These are phyloP conservation scores for Jimgerdemannia lactiflua DNA, from an alignment of 192 early-diverging fungal genomes.

Conservation along the genomic window DNA sequence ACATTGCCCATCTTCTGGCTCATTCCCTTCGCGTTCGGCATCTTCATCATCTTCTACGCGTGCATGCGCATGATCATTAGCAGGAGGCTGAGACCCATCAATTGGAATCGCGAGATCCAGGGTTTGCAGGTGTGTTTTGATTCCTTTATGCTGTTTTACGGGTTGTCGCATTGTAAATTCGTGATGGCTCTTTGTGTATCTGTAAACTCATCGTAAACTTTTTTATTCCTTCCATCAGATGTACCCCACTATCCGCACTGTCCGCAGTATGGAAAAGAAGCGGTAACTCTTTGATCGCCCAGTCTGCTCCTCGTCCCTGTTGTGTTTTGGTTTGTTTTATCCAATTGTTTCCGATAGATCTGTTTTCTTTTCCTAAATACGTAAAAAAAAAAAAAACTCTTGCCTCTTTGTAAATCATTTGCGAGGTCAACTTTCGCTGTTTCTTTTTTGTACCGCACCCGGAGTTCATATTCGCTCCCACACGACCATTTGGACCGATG, in stretches of 20 bases:
- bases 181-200: not conserved
- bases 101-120: constrained; percentile 70
- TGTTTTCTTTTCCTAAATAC: not conserved
- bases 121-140: constrained; percentile 54
- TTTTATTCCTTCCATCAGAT: constrained; percentile 31
- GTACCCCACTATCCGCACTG: constrained; percentile 66
- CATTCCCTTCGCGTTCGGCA: constrained; percentile 82
- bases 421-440: too few species aligned
- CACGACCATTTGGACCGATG: too few species aligned
- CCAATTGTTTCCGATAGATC: not conserved
- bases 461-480: too few species aligned
- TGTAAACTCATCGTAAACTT: not conserved
- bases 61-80: constrained; percentile 61
- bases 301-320: too few species aligned
- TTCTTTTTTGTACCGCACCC: too few species aligned
- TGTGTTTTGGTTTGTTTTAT: not conserved
- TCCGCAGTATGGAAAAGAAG: not conserved
- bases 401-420: too few species aligned
- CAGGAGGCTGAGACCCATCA: constrained; percentile 59
- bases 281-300: not conserved
- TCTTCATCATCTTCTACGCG: constrained; percentile 73
- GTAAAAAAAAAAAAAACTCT: not conserved
- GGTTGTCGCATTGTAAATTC: not conserved
- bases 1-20: constrained; percentile 74
- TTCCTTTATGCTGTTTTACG: too few species aligned